These are phyloP conservation scores for Daldinia caldariorum DNA, from an alignment of 495 filamentous ascomycete species.

Conservation along the genomic window DNA sequence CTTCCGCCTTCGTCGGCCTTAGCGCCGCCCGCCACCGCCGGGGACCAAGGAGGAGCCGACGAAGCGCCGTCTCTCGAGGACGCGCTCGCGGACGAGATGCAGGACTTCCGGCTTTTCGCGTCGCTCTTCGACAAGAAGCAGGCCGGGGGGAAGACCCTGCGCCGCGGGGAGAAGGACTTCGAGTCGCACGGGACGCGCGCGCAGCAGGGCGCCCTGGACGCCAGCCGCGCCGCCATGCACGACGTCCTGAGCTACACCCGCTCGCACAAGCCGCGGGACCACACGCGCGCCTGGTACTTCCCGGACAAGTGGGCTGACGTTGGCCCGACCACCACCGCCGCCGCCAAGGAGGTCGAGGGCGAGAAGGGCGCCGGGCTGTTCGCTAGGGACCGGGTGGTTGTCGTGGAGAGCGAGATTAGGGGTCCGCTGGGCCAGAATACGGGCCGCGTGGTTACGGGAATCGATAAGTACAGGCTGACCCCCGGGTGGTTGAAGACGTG, in stretches of 20 bases:
- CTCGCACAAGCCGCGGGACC: slow-evolving; percentile 65
- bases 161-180: slow-evolving; percentile 90
- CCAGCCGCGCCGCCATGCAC: slow-evolving; percentile 89
- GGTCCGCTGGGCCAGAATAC: slow-evolving; percentile 53
- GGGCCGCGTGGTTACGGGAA: slow-evolving; percentile 56
- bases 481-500: slow-evolving; percentile 69
- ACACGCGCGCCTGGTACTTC: slow-evolving; percentile 67
- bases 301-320: slow-evolving; percentile 55
- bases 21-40: slow-evolving; percentile 1
- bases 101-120: slow-evolving; percentile 84
- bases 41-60: slow-evolving; percentile 19
- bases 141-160: slow-evolving; percentile 56
- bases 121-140: slow-evolving; percentile 59
- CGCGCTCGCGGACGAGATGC: slow-evolving; percentile 78
- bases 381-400: slow-evolving; percentile 59
- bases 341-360: slow-evolving; percentile 33
- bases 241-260: slow-evolving; percentile 80
- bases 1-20: slow-evolving; percentile 33
- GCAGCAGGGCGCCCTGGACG: slow-evolving; percentile 77
- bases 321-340: slow-evolving; percentile 1
- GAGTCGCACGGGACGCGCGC: slow-evolving; percentile 87
- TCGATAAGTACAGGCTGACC: slow-evolving; percentile 49
- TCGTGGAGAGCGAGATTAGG: slow-evolving; percentile 58
- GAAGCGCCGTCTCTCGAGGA: slow-evolving; percentile 51
- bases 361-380: slow-evolving; percentile 52